Evolutionary conservation across 176 grass and related monocot genomes (phyloP).

Genomic region (Canna indica): DNA sequence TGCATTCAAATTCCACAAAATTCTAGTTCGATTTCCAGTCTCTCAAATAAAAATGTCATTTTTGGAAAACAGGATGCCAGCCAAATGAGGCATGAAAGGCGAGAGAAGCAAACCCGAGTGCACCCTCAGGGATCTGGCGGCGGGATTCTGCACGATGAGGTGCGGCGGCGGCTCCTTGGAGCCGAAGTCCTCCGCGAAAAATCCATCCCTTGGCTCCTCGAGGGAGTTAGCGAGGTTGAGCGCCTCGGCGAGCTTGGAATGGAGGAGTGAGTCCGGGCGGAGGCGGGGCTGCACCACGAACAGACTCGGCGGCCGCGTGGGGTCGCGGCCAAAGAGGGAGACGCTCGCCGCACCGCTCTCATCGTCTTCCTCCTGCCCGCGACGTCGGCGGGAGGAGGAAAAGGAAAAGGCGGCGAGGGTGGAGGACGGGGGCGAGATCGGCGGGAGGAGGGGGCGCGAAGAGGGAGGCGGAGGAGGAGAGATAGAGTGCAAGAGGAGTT

Average conservation of each 20-base stretch:
- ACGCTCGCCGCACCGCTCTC: slow-evolving; percentile 28
- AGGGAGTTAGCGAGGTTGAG: slow-evolving; percentile 91
- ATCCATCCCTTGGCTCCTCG: slow-evolving; percentile 77
- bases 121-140: slow-evolving; percentile 36
- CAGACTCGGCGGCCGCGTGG: slow-evolving; percentile 45
- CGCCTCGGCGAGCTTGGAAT: slow-evolving; percentile 75
- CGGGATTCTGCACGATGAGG: slow-evolving; percentile 79
- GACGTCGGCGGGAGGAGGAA: background rate
- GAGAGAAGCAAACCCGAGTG: slow-evolving; percentile 39
- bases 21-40: background rate
- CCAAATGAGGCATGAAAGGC: background rate
- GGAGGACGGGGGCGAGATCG: slow-evolving; percentile 7
- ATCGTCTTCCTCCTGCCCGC: slow-evolving; percentile 28
- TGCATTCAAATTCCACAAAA: background rate
- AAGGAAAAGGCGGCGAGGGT: slow-evolving; percentile 31
- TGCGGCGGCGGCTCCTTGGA: slow-evolving; percentile 45
- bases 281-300: slow-evolving; percentile 82
- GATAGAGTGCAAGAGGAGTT: slow-evolving; percentile 6
- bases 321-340: slow-evolving; percentile 49
- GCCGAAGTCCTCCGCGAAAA: slow-evolving; percentile 34
- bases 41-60: background rate
- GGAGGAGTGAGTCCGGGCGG: slow-evolving; percentile 59
- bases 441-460: slow-evolving; percentile 13
- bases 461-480: slow-evolving; percentile 26
- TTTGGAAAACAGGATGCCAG: background rate